These are phyloP conservation scores for Ampelomyces quisqualis DNA, from an alignment of 2,329 filamentous ascomycete species.

Conservation along the genomic window DNA sequence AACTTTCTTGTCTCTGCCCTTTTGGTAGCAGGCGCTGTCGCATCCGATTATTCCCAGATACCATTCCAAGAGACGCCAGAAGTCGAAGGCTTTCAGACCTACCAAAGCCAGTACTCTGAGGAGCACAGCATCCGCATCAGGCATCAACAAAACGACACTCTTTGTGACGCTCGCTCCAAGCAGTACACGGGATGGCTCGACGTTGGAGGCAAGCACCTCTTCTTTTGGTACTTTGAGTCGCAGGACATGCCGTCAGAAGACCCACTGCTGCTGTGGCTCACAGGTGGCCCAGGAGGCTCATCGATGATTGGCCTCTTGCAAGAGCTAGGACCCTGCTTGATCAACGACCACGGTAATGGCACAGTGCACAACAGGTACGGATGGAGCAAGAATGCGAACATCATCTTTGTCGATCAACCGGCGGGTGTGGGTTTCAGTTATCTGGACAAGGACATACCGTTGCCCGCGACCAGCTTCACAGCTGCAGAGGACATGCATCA, in stretches of 20 bases:
- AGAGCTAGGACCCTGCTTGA: conserved; percentile 43
- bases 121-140: conserved; percentile 40
- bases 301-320: conserved; percentile 42
- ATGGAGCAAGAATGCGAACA: conserved; percentile 42
- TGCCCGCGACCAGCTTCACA: conserved; percentile 45
- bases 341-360: conserved; percentile 43
- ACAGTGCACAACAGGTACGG: conserved; percentile 44
- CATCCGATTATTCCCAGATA: conserved; percentile 25
- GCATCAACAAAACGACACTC: conserved; percentile 34
- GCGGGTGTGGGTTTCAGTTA: conserved; percentile 45
- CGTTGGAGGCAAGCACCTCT: conserved; percentile 47
- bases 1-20: conserved; percentile 13
- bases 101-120: conserved; percentile 34
- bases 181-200: conserved; percentile 44
- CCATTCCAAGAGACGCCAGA: conserved; percentile 34
- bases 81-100: conserved; percentile 33
- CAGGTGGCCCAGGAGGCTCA: conserved; percentile 43
- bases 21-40: conserved; percentile 9
- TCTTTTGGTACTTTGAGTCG: conserved; percentile 51
- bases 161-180: conserved; percentile 39
- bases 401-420: conserved; percentile 44
- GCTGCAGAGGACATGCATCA: conserved; percentile 53
- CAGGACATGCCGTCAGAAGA: conserved; percentile 41
- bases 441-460: conserved; percentile 37
- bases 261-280: conserved; percentile 47